Percentiles rank a stretch among this genome's conserved stretches.
phyloP scores from a whole-genome alignment of 345 rosid genomes.

The thale cress (Arabidopsis thaliana) region TAIR10.1 NC_003076.8:22737001-22737500 shows the following conservation, averaged over 20 bases:
- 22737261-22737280: conserved; percentile 28
- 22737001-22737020: conserved; percentile 39
- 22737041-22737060: conserved; percentile 17
- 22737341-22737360: conserved; percentile 7
- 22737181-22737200: conserved; percentile 18
- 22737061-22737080: conserved; percentile 33
- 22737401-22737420: conserved; percentile 25
- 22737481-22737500: not conserved
- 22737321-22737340: not conserved
- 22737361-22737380: not conserved
- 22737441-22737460: conserved; percentile 19
- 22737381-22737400: not conserved
- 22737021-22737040: conserved; percentile 32
- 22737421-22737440: conserved; percentile 4
- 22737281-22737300: conserved; percentile 4
- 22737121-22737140: not conserved
- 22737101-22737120: conserved; percentile 33
- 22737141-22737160: conserved; percentile 18
- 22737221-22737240: conserved; percentile 8
- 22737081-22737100: conserved; percentile 38
- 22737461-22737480: not conserved
- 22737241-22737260: conserved; percentile 16
- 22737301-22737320: conserved; percentile 1
- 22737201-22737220: conserved; percentile 37
- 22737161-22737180: conserved; percentile 38